Conservation (phyloP, 2,329 filamentous ascomycete genomes). For the Paraphoma chrysanthemicola region DNA sequence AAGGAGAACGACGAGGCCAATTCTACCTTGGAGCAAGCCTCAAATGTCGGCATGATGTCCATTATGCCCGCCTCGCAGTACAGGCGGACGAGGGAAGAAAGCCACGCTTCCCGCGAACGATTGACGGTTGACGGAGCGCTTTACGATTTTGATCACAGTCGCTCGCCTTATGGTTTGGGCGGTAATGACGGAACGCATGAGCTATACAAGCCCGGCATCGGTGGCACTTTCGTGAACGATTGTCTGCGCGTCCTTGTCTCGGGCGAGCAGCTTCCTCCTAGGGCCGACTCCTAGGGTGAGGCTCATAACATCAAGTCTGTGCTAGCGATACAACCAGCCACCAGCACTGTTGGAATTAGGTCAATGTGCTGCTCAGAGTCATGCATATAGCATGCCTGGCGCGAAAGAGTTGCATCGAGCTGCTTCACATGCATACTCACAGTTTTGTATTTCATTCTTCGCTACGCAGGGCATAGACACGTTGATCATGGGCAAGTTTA, state of each 20-base stretch:
- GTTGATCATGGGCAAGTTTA: no score
- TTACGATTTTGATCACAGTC: slow-evolving; percentile 5
- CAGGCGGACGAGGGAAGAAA: slow-evolving; percentile 7
- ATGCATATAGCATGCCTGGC: no score
- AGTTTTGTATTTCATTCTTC: no score
- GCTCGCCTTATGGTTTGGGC: slow-evolving; percentile 21
- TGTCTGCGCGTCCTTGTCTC: slow-evolving; percentile 13
- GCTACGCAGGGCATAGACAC: no score
- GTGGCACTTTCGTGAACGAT: neutral
- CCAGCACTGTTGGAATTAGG: no score
- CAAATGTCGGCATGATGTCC: slow-evolving; percentile 11
- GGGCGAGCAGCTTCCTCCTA: slow-evolving; percentile 6
- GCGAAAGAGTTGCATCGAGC: no score
- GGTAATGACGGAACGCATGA: slow-evolving; percentile 11
- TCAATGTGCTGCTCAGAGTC: no score
- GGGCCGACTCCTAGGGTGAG: no score
- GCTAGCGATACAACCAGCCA: no score
- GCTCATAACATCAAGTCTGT: no score
- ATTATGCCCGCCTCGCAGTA: slow-evolving; percentile 24
- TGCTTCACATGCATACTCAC: no score
- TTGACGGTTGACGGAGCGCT: slow-evolving; percentile 12
- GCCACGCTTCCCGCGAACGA: slow-evolving; percentile 1
- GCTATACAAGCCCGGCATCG: neutral
- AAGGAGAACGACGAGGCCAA: slow-evolving; percentile 25
- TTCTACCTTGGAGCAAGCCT: slow-evolving; percentile 1